phyloP scores from a whole-genome alignment of 129 eudicot species.

The Oenanthe sinensis region DNA sequence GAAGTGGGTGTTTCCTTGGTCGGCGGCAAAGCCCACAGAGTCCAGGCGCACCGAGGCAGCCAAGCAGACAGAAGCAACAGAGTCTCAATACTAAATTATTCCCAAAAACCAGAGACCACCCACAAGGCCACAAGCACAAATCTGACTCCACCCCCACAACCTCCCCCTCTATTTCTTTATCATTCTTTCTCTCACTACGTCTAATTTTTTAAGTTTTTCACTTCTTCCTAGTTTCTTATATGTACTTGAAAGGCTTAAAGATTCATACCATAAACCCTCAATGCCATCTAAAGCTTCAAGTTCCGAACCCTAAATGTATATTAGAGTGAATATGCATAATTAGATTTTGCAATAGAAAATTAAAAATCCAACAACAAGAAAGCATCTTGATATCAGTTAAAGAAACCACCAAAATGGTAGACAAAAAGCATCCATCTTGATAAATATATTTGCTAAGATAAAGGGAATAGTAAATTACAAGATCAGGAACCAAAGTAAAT shows the following conservation, averaged over 20 bases:
- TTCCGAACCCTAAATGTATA: constrained; percentile 27
- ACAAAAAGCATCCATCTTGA: constrained; percentile 67
- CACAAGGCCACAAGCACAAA: constrained; percentile 40
- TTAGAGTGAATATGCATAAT: constrained; percentile 6
- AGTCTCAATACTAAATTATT: constrained; percentile 58
- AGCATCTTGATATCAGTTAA: constrained; percentile 84
- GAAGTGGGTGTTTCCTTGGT: constrained; percentile 69
- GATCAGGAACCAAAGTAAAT: constrained; percentile 16
- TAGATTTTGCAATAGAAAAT: constrained; percentile 32
- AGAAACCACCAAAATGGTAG: constrained; percentile 64
- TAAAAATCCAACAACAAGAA: constrained; percentile 54
- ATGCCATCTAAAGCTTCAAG: constrained; percentile 30
- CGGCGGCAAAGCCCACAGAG: constrained; percentile 94
- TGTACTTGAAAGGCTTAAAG: constrained; percentile 10
- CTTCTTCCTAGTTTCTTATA: constrained; percentile 14
- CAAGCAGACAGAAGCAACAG: constrained; percentile 83
- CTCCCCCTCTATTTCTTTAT: constrained; percentile 27
- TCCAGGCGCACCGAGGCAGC: constrained; percentile 71
- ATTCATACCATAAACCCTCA: constrained; percentile 7
- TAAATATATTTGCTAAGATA: constrained; percentile 13
- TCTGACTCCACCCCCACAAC: constrained; percentile 40
- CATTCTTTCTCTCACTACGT: constrained; percentile 21
- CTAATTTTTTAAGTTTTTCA: constrained; percentile 12
- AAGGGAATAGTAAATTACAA: constrained; percentile 21
- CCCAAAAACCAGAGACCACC: constrained; percentile 35